phyloP scores from a whole-genome alignment of 23 red algal species.

The Gracilaria domingensis region DNA sequence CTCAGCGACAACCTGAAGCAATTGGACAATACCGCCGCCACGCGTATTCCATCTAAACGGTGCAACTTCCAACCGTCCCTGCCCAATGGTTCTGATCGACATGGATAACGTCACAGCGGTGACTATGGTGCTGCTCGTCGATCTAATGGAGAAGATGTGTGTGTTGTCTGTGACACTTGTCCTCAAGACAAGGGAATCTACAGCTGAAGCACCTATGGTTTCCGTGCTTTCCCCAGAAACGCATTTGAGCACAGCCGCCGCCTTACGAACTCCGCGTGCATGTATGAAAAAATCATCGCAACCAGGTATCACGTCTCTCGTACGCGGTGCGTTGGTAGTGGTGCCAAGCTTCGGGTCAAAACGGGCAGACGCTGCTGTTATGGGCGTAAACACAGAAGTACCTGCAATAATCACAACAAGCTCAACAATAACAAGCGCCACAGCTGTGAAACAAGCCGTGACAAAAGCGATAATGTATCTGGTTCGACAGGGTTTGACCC shows the following conservation, averaged over 20 bases:
- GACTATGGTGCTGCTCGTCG: background rate
- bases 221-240: background rate
- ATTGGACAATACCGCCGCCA: background rate
- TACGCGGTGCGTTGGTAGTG: background rate
- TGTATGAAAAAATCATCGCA: constrained; percentile 28
- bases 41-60: background rate
- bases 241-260: background rate
- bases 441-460: background rate
- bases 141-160: background rate
- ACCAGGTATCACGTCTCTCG: background rate
- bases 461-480: background rate
- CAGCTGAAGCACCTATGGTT: background rate
- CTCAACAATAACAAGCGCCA: background rate
- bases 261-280: background rate
- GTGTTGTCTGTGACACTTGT: background rate
- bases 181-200: background rate
- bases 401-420: background rate
- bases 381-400: background rate
- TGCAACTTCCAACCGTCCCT: background rate
- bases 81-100: background rate
- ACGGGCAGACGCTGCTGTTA: background rate
- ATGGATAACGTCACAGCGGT: background rate
- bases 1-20: background rate
- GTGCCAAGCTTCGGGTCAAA: constrained; percentile 5
- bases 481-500: background rate